A percentile compares a stretch with the other conserved stretches of the same genome.
Evolutionary conservation across 257 asterid genomes (phyloP).

Genomic region (Ophiorrhiza pumila): DNA sequence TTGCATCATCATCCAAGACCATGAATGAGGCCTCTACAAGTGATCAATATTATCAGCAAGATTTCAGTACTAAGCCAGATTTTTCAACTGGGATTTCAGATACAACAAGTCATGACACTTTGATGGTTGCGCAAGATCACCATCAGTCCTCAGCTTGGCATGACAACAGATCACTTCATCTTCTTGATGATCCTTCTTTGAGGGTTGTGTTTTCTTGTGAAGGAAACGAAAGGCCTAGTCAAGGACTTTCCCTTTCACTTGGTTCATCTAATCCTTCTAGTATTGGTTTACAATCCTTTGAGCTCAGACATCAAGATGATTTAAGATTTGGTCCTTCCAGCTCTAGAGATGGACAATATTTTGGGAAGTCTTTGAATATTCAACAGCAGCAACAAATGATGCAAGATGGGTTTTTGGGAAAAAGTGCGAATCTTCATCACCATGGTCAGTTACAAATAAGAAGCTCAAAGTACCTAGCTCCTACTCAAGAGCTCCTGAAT

Average conservation of each 20-base stretch:
- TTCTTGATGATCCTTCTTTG: slow-evolving; percentile 46
- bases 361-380: slow-evolving; percentile 31
- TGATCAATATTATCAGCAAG: slow-evolving; percentile 30
- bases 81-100: slow-evolving; percentile 24
- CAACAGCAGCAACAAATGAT: slow-evolving; percentile 29
- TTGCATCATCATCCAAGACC: slow-evolving; percentile 38
- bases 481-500: slow-evolving; percentile 66
- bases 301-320: slow-evolving; percentile 43
- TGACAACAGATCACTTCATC: slow-evolving; percentile 30
- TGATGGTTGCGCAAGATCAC: slow-evolving; percentile 23
- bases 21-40: slow-evolving; percentile 26
- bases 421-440: slow-evolving; percentile 20
- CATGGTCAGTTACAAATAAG: slow-evolving; percentile 31
- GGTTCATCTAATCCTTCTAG: slow-evolving; percentile 56
- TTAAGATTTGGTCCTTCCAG: slow-evolving; percentile 50
- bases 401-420: slow-evolving; percentile 34
- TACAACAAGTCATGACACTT: slow-evolving; percentile 19
- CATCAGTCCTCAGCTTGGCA: slow-evolving; percentile 24
- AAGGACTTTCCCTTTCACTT: slow-evolving; percentile 80
- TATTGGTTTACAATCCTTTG: slow-evolving; percentile 63
- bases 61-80: slow-evolving; percentile 16
- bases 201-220: slow-evolving; percentile 67
- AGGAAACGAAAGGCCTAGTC: slow-evolving; percentile 78
- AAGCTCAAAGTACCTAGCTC: slow-evolving; percentile 53
- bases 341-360: slow-evolving; percentile 29